Conservation (phyloP, 2,329 filamentous ascomycete genomes). For the Cercospora zeae-maydis region DNA sequence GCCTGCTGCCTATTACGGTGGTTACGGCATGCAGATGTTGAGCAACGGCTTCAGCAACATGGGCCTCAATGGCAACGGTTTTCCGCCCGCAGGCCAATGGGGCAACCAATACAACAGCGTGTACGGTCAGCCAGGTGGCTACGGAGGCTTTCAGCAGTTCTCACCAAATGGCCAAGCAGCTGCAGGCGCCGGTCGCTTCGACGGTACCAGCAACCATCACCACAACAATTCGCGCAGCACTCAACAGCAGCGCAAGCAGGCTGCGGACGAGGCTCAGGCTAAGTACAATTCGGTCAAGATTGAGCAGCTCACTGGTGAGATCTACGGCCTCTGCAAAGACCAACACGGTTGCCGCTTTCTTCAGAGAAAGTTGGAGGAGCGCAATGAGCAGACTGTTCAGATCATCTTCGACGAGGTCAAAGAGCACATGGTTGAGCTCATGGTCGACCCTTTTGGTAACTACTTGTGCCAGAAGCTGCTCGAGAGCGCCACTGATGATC, state of each 20-base stretch:
- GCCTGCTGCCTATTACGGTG: slow-evolving; percentile 43
- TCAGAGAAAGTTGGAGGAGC: slow-evolving; percentile 95
- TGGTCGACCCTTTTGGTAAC: slow-evolving; percentile 99
- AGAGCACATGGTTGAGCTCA: slow-evolving; percentile 89
- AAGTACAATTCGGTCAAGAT: slow-evolving; percentile 81
- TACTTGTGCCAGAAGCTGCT: slow-evolving; percentile 98
- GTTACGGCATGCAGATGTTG: slow-evolving; percentile 60
- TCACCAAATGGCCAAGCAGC: slow-evolving; percentile 46
- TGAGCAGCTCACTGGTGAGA: slow-evolving; percentile 74
- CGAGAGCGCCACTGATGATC: slow-evolving; percentile 90
- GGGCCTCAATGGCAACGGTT: slow-evolving; percentile 46
- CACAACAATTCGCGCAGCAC: slow-evolving; percentile 8
- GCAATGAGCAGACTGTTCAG: slow-evolving; percentile 75
- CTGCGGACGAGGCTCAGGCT: slow-evolving; percentile 67
- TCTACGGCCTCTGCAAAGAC: slow-evolving; percentile 92
- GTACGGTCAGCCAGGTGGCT: slow-evolving; percentile 48
- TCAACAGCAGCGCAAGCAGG: slow-evolving; percentile 63
- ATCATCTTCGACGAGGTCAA: slow-evolving; percentile 94
- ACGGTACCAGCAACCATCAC: slow-evolving; percentile 51
- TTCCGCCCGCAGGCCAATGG: slow-evolving; percentile 42
- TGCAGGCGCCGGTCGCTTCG: slow-evolving; percentile 48
- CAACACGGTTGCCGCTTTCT: slow-evolving; percentile 96
- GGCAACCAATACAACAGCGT: slow-evolving; percentile 18
- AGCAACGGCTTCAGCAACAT: slow-evolving; percentile 67
- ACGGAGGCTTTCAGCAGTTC: slow-evolving; percentile 52